Conservation (phyloP, 257 asterid genomes). For the Voacanga thouarsii region DNA sequence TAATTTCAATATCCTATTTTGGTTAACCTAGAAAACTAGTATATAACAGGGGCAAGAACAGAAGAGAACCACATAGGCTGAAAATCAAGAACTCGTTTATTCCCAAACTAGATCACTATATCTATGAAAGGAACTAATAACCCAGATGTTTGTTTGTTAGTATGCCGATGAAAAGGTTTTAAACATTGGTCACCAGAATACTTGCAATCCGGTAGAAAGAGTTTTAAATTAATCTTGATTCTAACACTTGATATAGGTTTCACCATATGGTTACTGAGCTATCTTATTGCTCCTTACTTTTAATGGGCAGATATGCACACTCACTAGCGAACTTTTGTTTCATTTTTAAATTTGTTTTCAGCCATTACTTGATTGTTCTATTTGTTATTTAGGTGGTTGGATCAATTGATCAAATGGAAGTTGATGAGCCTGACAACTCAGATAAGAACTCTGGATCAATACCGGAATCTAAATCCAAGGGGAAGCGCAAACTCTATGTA, state of each 20-base stretch:
- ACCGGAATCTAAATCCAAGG: constrained; percentile 70
- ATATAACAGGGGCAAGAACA: neutral
- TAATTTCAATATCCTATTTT: neutral
- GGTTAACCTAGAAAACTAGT: neutral
- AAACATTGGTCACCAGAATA: neutral
- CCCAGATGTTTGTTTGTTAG: neutral
- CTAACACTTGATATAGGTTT: neutral
- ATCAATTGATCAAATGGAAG: constrained; percentile 88
- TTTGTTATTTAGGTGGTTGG: constrained; percentile 65
- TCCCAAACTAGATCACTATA: neutral
- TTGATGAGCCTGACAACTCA: constrained; percentile 63
- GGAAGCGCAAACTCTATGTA: constrained; percentile 67
- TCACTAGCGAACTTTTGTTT: neutral
- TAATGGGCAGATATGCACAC: neutral
- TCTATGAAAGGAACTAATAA: neutral
- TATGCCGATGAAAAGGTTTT: neutral
- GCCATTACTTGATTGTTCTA: constrained; percentile 8
- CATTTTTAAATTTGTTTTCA: neutral
- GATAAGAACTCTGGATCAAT: constrained; percentile 67
- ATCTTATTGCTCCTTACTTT: neutral
- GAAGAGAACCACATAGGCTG: neutral
- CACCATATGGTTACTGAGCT: neutral
- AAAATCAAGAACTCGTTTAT: neutral
- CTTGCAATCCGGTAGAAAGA: neutral
- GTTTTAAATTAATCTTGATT: neutral